phyloP scores from a whole-genome alignment of 164 flowering plant species.

The Stephania yunnanensis region DNA sequence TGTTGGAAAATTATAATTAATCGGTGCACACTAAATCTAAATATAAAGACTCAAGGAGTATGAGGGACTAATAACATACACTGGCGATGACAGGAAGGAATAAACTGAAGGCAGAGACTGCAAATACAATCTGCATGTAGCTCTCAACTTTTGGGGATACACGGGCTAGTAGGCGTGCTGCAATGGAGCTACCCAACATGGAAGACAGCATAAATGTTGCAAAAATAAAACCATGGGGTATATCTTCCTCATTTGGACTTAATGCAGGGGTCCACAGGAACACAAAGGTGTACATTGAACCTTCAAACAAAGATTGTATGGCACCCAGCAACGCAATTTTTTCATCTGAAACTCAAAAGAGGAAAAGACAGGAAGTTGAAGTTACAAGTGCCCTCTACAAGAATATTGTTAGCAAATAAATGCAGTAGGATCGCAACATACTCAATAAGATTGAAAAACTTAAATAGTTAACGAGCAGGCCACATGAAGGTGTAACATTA shows the following conservation, averaged over 20 bases:
- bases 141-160: slow-evolving; percentile 65
- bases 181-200: slow-evolving; percentile 95
- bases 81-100: slow-evolving; percentile 63
- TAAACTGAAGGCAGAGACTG: slow-evolving; percentile 57
- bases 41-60: not conserved
- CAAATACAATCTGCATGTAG: slow-evolving; percentile 95
- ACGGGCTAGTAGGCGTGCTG: slow-evolving; percentile 78
- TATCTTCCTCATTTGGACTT: slow-evolving; percentile 89
- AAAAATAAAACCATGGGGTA: slow-evolving; percentile 96
- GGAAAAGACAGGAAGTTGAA: not conserved
- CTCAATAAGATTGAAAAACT: not conserved
- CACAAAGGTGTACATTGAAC: slow-evolving; percentile 98
- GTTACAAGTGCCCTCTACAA: not conserved
- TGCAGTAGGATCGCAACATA: not conserved
- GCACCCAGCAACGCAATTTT: slow-evolving; percentile 94
- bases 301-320: slow-evolving; percentile 94
- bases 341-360: slow-evolving; percentile 48
- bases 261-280: slow-evolving; percentile 98
- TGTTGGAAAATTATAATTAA: slow-evolving; percentile 13
- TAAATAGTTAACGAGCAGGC: not conserved
- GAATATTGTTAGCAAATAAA: not conserved
- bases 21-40: too few species aligned
- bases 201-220: slow-evolving; percentile 97
- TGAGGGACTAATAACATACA: slow-evolving; percentile 36
- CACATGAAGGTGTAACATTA: too few species aligned